Percentiles rank a stretch among this genome's conserved stretches.
Conservation (phyloP, 1,139 yeast genomes). For the Yamadazyma triangularis region DNA sequence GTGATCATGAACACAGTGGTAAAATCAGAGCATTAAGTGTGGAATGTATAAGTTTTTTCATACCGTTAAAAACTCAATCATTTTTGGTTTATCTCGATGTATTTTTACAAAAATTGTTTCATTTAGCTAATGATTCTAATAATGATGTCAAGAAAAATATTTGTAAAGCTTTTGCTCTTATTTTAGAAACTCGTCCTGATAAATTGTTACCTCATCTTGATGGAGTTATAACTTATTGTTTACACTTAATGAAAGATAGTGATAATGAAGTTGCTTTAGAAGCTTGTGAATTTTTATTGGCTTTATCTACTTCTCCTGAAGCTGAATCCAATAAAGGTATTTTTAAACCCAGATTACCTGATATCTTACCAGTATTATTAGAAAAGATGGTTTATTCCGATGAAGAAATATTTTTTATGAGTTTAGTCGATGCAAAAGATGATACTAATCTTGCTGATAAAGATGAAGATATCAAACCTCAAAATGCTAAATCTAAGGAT, state of each 20-base stretch:
- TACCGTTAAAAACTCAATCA: slow-evolving; percentile 64
- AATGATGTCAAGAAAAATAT: slow-evolving; percentile 66
- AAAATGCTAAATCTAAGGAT: slow-evolving; percentile 63
- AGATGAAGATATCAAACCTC: slow-evolving; percentile 84
- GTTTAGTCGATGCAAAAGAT: slow-evolving; percentile 66
- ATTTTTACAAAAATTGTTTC: slow-evolving; percentile 60
- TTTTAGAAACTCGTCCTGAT: slow-evolving; percentile 78
- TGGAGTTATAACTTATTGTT: slow-evolving; percentile 80
- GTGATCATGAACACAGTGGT: slow-evolving; percentile 28
- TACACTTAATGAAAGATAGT: slow-evolving; percentile 68
- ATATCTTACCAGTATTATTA: slow-evolving; percentile 70
- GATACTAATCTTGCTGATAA: slow-evolving; percentile 67
- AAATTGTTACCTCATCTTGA: slow-evolving; percentile 73
- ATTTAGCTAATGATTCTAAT: slow-evolving; percentile 55
- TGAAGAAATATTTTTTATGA: slow-evolving; percentile 69
- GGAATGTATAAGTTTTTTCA: slow-evolving; percentile 72
- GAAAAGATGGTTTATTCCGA: slow-evolving; percentile 86
- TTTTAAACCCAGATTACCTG: slow-evolving; percentile 53
- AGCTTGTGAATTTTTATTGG: slow-evolving; percentile 87
- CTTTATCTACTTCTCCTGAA: slow-evolving; percentile 55
- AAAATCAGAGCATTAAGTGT: slow-evolving; percentile 61
- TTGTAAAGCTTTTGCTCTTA: slow-evolving; percentile 70
- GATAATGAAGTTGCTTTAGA: slow-evolving; percentile 77
- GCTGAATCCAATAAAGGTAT: slow-evolving; percentile 46
- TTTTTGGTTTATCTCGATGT: slow-evolving; percentile 62